Evolutionary conservation across 768 basidiomycete genomes (phyloP), one percentile per base, ranked within the genome.

Genomic region (Rhodotorula toruloides): DNA sequence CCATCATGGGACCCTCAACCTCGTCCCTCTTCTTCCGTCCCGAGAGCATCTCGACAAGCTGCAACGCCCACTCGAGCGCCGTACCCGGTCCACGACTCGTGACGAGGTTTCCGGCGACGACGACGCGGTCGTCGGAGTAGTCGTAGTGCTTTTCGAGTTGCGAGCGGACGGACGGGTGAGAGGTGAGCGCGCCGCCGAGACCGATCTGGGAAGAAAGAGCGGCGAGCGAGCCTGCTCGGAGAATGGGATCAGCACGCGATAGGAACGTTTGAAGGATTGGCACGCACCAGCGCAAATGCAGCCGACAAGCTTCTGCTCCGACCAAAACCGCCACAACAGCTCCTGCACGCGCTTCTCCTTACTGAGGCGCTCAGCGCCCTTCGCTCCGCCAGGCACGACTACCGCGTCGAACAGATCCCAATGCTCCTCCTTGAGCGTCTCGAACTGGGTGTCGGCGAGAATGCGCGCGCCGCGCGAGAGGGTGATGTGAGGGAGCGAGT

Each of bases 81-180:
- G 70, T 71, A 19, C 70, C 70, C 6, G 70, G 70, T 5, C 70
- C 70, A 1, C 70, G 66, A 17, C 59, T 62, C 9, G 71, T 56
- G 48, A 72, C 64, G 48, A 72, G 61, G 56, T 68, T 68, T 1
- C 43, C 54, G 17, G 47, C 54, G 43, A 63, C 50, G 48, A 62
- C 61, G 52, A 72, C 71, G n/a, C 67, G 53, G 14, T 68, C 71
- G n/a, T 68, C 67, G 12, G 47, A 52, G 61, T 72, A 72, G 22
- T 52, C 47, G 48, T 72, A 72, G 49, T 68, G 59, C 32, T 68
- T 68, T 54, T 68, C 71, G 56, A 72, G 61, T 29, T 68, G 43
- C 1, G 36, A 52, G 32, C 62, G 59, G 60, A 72, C 71, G n/a
- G 50, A 54, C 7, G 71, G 71, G 58, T 72, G 71, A 11, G 54